Evolutionary conservation across 257 asterid genomes (phyloP).

Genomic region (Solanum clarkiae): DNA sequence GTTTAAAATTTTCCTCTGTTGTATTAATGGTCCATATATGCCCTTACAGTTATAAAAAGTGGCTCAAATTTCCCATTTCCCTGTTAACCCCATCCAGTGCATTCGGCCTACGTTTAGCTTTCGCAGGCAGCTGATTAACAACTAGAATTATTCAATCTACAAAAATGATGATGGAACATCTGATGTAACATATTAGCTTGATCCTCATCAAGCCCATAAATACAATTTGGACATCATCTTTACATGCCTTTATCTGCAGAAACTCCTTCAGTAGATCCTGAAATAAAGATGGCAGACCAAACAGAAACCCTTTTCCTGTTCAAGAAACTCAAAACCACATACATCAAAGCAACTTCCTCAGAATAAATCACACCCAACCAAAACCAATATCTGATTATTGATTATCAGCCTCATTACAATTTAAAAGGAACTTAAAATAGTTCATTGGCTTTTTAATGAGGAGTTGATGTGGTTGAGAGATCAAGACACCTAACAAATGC

Average conservation of each 20-base stretch:
- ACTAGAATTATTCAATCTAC: conserved; percentile 32
- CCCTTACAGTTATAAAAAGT: neutral
- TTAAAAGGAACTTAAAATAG: neutral
- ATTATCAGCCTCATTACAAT: neutral
- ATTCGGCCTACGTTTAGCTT: conserved; percentile 25
- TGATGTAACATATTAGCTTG: conserved; percentile 25
- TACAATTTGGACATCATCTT: conserved; percentile 41
- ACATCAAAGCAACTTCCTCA: neutral
- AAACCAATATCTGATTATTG: neutral
- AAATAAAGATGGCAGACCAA: neutral
- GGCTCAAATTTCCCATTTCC: neutral
- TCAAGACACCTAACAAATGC: neutral
- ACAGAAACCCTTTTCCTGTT: neutral
- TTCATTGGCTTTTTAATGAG: neutral
- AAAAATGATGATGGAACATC: conserved; percentile 25
- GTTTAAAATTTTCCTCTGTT: neutral
- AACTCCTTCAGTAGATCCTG: neutral
- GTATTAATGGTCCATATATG: neutral
- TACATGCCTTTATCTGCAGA: conserved; percentile 4
- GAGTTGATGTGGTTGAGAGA: neutral
- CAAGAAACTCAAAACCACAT: neutral
- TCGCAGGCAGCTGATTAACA: conserved; percentile 31
- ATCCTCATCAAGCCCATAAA: conserved; percentile 35
- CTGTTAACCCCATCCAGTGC: neutral
- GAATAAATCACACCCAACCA: neutral